phyloP scores from a whole-genome alignment of 331 rosid species.

The Quercus phellos region DNA sequence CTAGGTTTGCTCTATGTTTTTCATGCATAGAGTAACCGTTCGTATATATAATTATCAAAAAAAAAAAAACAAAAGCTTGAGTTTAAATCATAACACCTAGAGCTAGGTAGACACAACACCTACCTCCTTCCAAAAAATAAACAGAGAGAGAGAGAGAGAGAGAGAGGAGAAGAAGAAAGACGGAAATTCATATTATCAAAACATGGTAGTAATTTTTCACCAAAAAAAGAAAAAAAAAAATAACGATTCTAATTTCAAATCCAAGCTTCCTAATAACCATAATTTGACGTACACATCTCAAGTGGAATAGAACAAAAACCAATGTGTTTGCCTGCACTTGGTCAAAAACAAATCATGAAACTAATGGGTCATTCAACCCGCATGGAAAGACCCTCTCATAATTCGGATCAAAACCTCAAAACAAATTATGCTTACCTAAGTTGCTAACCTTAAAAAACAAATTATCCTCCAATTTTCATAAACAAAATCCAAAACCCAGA shows the following conservation, averaged over 20 bases:
- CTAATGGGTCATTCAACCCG: neutral
- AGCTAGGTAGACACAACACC: neutral
- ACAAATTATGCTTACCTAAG: neutral
- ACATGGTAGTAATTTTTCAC: neutral
- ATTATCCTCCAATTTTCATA: neutral
- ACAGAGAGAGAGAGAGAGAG: neutral
- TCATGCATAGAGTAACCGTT: too few species aligned
- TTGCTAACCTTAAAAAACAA: neutral
- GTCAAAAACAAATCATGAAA: neutral
- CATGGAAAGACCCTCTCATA: neutral
- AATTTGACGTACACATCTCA: neutral
- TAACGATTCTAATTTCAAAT: neutral
- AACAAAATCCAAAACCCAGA: conserved; percentile 1
- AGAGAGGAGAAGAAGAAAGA: neutral
- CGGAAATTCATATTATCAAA: neutral
- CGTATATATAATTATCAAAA: too few species aligned
- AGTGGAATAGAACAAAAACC: neutral
- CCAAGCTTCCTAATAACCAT: neutral
- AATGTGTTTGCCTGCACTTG: neutral
- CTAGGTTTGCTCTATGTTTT: too few species aligned
- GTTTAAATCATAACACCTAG: too few species aligned
- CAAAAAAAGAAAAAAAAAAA: too few species aligned
- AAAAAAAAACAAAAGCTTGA: too few species aligned
- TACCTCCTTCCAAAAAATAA: neutral
- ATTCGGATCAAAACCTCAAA: conserved; percentile 3